These are phyloP conservation scores for Bimuria novae-zelandiae DNA, from an alignment of 2,329 filamentous ascomycete genomes.

Conservation along the genomic window DNA sequence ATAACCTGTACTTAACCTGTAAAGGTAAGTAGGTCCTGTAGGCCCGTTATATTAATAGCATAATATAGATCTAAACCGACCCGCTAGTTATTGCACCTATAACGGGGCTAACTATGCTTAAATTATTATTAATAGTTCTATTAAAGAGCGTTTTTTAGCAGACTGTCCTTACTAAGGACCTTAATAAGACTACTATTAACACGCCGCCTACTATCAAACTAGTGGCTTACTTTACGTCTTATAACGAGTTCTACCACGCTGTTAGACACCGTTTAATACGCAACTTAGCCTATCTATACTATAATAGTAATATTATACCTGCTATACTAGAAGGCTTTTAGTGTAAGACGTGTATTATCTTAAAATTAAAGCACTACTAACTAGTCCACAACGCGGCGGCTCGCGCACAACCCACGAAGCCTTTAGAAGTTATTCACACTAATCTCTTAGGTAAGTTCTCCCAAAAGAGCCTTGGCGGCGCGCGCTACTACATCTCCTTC, in stretches of 20 bases:
- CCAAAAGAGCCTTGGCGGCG: not conserved
- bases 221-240: not conserved
- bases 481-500: slow-evolving; percentile 13
- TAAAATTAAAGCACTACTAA: not conserved
- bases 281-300: not conserved
- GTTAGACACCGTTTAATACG: not conserved
- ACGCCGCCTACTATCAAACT: no score
- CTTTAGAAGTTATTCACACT: slow-evolving; percentile 8
- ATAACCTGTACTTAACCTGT: slow-evolving; percentile 5
- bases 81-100: no score
- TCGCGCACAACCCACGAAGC: not conserved
- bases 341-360: not conserved
- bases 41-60: not conserved
- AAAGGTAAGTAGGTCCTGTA: not conserved
- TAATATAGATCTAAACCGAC: slow-evolving; percentile 5
- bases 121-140: no score
- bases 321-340: slow-evolving; percentile 2
- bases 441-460: slow-evolving; percentile 11
- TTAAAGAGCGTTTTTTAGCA: no score
- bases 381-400: not conserved
- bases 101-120: no score
- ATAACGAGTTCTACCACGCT: slow-evolving; percentile 9
- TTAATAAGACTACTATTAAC: no score
- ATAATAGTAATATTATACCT: slow-evolving; percentile 3
- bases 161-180: no score